Evolutionary conservation across 305 asterid species (phyloP), one percentile per base, ranked within the genome.

Genomic region (Solanum hybrid): DNA sequence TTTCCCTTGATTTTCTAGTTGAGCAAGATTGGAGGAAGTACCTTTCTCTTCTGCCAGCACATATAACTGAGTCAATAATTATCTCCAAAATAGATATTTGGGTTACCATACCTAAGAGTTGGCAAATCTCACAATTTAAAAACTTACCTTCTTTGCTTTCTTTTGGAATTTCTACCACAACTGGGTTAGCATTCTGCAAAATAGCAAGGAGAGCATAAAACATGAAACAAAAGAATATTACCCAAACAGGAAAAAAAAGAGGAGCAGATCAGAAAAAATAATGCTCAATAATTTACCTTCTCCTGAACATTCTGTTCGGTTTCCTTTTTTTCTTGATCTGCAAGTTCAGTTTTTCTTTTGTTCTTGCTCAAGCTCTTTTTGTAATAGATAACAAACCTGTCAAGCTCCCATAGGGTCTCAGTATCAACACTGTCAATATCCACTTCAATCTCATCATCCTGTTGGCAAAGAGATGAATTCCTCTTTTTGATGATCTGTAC

Each of bases 361-460:
- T 93, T 93, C 94, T 95, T 95, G 95, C 93, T 93, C 93, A 92
- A 88, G 90, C 92, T 92, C 94, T 94, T 95, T 91, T 93, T 94
- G 89, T 92, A 94, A 91, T 95, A 94, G 64, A 95, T 92, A 86
- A 95, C 90, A 93, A 95, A 95, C 93, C 97, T 93, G 90, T 95
- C 97, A 64, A 95, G 97, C 94, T 95, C 97, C 97, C 97, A 95
- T 80, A 95, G 94, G 85, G 97, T 95, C 90, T 95, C 97, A 10
- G 95, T 92, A 91, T 95, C 97, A 86, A 95, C 94, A 89, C 90
- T 92, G 86, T 94, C 97, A 56, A 94, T 95, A 86, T 95, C 97
- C 82, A 95, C 95, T 90, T 95, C 97, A 45, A 95, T 95, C 91
- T 94, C 97, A 93, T 95, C 97, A 89, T 94, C 95, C 79, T 92